Evolutionary conservation across 768 basidiomycete genomes (phyloP), one percentile per base, ranked within the genome.

Genomic region (Pseudohyphozyma bogoriensis): DNA sequence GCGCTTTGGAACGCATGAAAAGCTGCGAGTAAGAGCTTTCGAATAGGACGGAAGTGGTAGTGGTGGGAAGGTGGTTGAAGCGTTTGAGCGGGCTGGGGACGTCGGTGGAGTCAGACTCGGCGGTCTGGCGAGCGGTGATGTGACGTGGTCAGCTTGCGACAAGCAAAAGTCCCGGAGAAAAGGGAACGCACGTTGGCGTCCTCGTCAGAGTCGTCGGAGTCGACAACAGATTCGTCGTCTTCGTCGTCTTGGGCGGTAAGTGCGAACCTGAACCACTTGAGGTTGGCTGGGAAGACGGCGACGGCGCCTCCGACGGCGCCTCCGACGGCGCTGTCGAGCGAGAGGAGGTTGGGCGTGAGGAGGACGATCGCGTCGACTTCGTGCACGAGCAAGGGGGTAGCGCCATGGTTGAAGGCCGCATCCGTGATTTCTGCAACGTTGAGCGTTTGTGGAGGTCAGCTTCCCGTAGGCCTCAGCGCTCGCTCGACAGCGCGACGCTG

Each of bases 301-400:
- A 18, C 33, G 8, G 18, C 15, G 13, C 52, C 33, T 3, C 63
- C 59, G 31, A 51, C 55, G 16, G n/a, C 2, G 16, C 39, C 7
- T 10, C 40, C 39, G 31, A 51, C 24, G 0, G 49, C 36, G 22
- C 53, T 56, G 42, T 65, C 64, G 56, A 61, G 51, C 1, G 9
- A 1, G 24, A 32, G n/a, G 22, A 56, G 49, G 24, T 29, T 35
- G n/a, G 47, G 26, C 3, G 22, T 15, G 44, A 58, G 49, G 12
- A 56, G 60, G 22, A 65, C 6, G 15, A 65, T 58, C 32, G 58
- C 60, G 64, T 61, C 60, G 8, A 55, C 53, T 11, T 18, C 6
- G 31, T n/a, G n/a, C n/a, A n/a, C n/a, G n/a, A n/a, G n/a, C n/a
- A n/a, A n/a, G n/a, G n/a, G n/a, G n/a, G n/a, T n/a, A n/a, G n/a